Evolutionary conservation across 768 basidiomycete species (phyloP).

Genomic region (Pleurotus ostreatus): DNA sequence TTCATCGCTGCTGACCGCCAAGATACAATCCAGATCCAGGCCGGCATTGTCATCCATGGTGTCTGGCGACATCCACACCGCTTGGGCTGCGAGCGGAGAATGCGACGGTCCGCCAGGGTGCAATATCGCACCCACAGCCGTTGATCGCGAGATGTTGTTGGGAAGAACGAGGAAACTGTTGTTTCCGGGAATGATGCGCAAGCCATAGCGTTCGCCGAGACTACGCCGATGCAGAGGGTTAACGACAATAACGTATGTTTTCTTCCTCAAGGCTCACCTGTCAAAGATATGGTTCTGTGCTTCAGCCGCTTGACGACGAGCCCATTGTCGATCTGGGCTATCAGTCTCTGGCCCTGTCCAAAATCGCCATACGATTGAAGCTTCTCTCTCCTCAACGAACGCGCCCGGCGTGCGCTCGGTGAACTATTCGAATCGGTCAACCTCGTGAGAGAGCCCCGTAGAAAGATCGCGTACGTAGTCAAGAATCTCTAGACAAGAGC

Average conservation of each 20-base stretch:
- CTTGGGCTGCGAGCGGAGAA: slow-evolving; percentile 29
- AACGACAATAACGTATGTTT: not conserved
- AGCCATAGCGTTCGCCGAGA: slow-evolving; percentile 76
- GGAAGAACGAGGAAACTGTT: slow-evolving; percentile 82
- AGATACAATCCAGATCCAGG: slow-evolving; percentile 17
- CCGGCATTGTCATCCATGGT: slow-evolving; percentile 25
- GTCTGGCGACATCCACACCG: slow-evolving; percentile 38
- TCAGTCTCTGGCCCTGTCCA: slow-evolving; percentile 54
- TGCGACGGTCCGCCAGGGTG: slow-evolving; percentile 56
- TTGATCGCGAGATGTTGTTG: slow-evolving; percentile 79
- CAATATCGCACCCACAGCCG: slow-evolving; percentile 76
- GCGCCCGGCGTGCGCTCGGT: slow-evolving; percentile 85
- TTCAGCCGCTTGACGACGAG: slow-evolving; percentile 80
- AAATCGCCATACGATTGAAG: slow-evolving; percentile 83
- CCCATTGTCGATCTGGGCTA: slow-evolving; percentile 70
- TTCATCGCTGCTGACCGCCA: slow-evolving; percentile 62
- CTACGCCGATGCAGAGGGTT: slow-evolving; percentile 24
- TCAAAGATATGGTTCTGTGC: slow-evolving; percentile 93
- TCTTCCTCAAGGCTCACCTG: slow-evolving; percentile 31
- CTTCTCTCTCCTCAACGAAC: slow-evolving; percentile 79
- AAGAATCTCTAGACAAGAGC: slow-evolving; percentile 75
- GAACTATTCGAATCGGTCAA: no score
- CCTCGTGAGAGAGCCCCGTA: no score
- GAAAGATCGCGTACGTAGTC: slow-evolving; percentile 51
- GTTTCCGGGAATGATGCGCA: slow-evolving; percentile 78